These are phyloP conservation scores for Cyberlindnera amylophila DNA, from an alignment of 805 yeast genomes.

Conservation along the genomic window DNA sequence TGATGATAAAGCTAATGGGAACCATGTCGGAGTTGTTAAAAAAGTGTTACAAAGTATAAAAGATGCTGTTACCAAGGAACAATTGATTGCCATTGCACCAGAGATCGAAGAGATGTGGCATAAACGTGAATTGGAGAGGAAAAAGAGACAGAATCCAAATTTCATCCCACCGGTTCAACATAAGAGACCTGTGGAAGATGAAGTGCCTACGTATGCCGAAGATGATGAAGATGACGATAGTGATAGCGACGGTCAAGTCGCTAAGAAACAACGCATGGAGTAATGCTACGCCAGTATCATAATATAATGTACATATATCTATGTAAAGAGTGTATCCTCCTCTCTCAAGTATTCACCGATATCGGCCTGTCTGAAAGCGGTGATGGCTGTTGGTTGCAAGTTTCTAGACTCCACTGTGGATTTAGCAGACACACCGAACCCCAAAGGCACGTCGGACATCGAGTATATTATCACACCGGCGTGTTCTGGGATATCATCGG, in stretches of 20 bases:
- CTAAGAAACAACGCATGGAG: constrained; percentile 11
- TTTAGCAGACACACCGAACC: constrained; percentile 93
- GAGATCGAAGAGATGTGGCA: constrained; percentile 62
- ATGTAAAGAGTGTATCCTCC: constrained; percentile 92
- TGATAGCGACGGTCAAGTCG: constrained; percentile 2
- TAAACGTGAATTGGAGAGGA: constrained; percentile 40
- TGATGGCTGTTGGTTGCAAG: constrained; percentile 90
- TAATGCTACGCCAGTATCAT: too few relatives aligned
- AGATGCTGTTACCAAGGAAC: constrained; percentile 82
- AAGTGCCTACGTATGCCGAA: constrained; percentile 7
- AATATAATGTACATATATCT: too few relatives aligned
- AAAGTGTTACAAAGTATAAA: constrained; percentile 80
- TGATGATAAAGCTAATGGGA: constrained; percentile 88
- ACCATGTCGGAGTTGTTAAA: constrained; percentile 75
- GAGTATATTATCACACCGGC: constrained; percentile 91
- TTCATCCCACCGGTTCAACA: constrained; percentile 5
- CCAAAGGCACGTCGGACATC: constrained; percentile 89
- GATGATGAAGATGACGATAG: not conserved
- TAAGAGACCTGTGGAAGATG: constrained; percentile 7
- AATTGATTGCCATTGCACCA: constrained; percentile 55
- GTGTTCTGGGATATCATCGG: constrained; percentile 97
- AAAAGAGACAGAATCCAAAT: constrained; percentile 6
- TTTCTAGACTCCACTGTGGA: constrained; percentile 84
- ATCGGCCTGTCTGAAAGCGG: constrained; percentile 95
- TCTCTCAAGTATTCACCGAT: constrained; percentile 97